phyloP scores from a whole-genome alignment of 176 grass and related monocot genomes.

The Bolboschoenus planiculmis region DNA sequence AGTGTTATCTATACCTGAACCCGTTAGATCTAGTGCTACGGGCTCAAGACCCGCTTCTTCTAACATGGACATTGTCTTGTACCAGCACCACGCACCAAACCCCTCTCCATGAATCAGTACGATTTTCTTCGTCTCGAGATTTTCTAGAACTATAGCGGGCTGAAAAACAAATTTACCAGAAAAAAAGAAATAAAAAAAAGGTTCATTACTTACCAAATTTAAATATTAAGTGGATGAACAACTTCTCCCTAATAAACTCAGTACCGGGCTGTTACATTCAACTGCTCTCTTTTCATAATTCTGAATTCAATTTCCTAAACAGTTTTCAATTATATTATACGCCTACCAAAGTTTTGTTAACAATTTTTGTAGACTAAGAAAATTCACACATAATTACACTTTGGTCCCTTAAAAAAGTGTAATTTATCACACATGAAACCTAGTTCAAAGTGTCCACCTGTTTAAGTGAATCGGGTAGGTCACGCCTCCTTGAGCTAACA shows the following conservation, averaged over 20 bases:
- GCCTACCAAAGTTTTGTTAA: slow-evolving; percentile 12
- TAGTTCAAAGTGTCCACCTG: background rate
- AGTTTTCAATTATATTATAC: background rate
- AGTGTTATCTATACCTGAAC: slow-evolving; percentile 81
- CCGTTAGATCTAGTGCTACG: slow-evolving; percentile 76
- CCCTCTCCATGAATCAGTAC: slow-evolving; percentile 96
- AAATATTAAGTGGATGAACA: background rate
- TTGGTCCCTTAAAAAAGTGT: background rate
- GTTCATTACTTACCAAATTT: slow-evolving; percentile 6
- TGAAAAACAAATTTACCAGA: slow-evolving; percentile 5
- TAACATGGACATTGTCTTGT: slow-evolving; percentile 85
- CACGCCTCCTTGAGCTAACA: slow-evolving; percentile 71
- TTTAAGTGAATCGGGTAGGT: slow-evolving; percentile 65
- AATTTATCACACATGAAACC: background rate
- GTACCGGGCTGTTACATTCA: background rate
- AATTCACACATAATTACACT: background rate
- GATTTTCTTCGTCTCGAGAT: slow-evolving; percentile 91
- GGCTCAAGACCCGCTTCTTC: slow-evolving; percentile 86
- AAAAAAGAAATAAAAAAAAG: slow-evolving; percentile 9
- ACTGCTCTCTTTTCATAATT: background rate
- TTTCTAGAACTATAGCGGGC: slow-evolving; percentile 44
- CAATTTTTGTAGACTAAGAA: background rate
- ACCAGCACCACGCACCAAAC: slow-evolving; percentile 99
- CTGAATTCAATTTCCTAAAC: background rate
- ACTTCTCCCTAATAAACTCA: background rate